These are phyloP conservation scores for Diutina mesorugosa DNA, from an alignment of 1,139 yeast species.

Conservation along the genomic window DNA sequence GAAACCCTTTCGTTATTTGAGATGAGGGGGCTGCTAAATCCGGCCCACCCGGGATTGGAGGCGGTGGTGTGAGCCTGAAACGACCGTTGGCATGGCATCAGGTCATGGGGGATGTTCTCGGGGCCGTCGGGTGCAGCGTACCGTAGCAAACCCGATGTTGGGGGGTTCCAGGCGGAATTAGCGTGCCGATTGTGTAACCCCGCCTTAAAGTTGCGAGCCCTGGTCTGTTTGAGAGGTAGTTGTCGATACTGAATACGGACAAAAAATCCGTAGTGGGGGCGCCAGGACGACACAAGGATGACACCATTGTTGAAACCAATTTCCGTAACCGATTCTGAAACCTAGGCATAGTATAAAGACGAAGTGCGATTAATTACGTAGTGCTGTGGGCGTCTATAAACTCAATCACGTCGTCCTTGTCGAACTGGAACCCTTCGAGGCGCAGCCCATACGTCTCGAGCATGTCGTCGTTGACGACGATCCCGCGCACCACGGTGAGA, in stretches of 20 bases:
- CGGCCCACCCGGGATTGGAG: too few relatives aligned
- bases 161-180: neutral
- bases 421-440: constrained; percentile 1
- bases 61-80: too few relatives aligned
- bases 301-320: too few relatives aligned
- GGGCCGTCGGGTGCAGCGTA: too few relatives aligned
- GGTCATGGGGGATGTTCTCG: neutral
- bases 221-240: neutral
- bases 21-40: too few relatives aligned
- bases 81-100: neutral
- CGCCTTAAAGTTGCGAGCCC: neutral
- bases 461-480: neutral
- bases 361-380: neutral
- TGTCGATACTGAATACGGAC: neutral
- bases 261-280: neutral
- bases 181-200: neutral
- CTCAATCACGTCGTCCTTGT: neutral
- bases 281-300: neutral
- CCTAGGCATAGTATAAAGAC: neutral
- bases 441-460: neutral
- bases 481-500: neutral
- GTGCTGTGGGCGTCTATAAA: neutral
- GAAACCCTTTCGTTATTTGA: too few relatives aligned
- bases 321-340: too few relatives aligned
- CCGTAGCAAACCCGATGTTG: neutral